Base-by-base conservation (phyloP, 2,329 filamentous ascomycete genomes). In the Geoglossum cookeanum region DNA sequence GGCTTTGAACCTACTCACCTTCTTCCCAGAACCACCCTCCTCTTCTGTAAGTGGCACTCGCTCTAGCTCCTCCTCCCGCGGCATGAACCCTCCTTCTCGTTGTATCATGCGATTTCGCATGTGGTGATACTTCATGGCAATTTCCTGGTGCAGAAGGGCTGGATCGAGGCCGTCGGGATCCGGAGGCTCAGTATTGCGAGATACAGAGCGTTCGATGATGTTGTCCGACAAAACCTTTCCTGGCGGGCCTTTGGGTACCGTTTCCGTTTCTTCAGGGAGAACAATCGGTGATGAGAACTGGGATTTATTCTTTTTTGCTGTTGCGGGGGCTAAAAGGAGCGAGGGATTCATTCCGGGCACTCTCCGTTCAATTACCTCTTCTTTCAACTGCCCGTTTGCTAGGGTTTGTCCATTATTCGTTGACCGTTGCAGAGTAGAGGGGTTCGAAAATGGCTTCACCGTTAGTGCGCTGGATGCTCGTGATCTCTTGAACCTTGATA, bases 101-200 rank as follows among this genome's bases (percentile, higher is more conserved):
- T 88, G 81, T 57, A 96, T 89, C 69, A 94, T 83, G 64, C 79
- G 80, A 66, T 90, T 94, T 22, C 91, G 84, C 68, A 87, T 75
- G 49, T 80, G 81, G 67, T 94, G 85, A 68, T 94, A 94, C 65
- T 94, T 86, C 42, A 80, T 79, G 6, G 86, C 83, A 13, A 94
- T 81, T 67, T 94, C 85, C 60, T 86, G 81, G 56, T 85, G 78
- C 55, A 91, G 74, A 33, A 90, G 72, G 22, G 80, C 75, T 4
- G 85, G 79, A 63, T 95, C 85, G 44, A 91, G 74, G 61, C 86
- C 83, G 62, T 85, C 79, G 0, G 80, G 79, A 59, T 76, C 72
- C 7, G 49, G 54, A 29, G 1, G 71, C 70, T 68, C 47, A 60
- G 65, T 6, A 15, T 59, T 22, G 30, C 15, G 15, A 6, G 39